phyloP scores from a whole-genome alignment of 495 filamentous ascomycete species.

The Bathelium albidoporum region DNA sequence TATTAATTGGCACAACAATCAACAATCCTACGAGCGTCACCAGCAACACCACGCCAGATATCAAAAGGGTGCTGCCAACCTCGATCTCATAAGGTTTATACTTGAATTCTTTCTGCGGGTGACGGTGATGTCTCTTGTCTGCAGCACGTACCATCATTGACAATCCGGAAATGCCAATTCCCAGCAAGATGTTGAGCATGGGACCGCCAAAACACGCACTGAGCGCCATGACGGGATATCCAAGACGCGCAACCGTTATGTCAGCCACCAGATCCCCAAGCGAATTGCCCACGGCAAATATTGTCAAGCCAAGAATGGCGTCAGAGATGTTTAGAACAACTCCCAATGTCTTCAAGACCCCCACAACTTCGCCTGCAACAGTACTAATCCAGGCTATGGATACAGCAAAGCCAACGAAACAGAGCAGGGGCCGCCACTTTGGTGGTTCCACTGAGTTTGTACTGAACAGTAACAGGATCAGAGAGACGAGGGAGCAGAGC shows the following conservation, averaged over 20 bases:
- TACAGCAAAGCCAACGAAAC: conserved; percentile 85
- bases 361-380: conserved; percentile 92
- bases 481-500: conserved; percentile 53
- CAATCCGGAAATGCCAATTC: conserved; percentile 77
- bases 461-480: conserved; percentile 57
- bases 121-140: conserved; percentile 42
- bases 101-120: conserved; percentile 42
- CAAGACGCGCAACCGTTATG: conserved; percentile 82
- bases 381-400: conserved; percentile 92
- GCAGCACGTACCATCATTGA: conserved; percentile 66
- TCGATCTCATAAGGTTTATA: conserved; percentile 59
- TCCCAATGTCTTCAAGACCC: conserved; percentile 85
- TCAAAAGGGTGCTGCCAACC: conserved; percentile 71
- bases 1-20: conserved; percentile 71
- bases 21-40: conserved; percentile 70
- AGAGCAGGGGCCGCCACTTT: conserved; percentile 61
- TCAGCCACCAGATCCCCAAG: conserved; percentile 91
- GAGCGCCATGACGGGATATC: conserved; percentile 95
- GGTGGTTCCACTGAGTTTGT: conserved; percentile 43
- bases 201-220: conserved; percentile 93
- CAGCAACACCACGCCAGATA: conserved; percentile 70
- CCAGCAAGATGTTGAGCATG: conserved; percentile 94
- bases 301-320: conserved; percentile 87
- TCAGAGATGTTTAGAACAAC: conserved; percentile 90
- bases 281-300: conserved; percentile 95